These are phyloP conservation scores for Calonectria pauciramosa DNA, from an alignment of 2,329 filamentous ascomycete genomes.

Conservation along the genomic window DNA sequence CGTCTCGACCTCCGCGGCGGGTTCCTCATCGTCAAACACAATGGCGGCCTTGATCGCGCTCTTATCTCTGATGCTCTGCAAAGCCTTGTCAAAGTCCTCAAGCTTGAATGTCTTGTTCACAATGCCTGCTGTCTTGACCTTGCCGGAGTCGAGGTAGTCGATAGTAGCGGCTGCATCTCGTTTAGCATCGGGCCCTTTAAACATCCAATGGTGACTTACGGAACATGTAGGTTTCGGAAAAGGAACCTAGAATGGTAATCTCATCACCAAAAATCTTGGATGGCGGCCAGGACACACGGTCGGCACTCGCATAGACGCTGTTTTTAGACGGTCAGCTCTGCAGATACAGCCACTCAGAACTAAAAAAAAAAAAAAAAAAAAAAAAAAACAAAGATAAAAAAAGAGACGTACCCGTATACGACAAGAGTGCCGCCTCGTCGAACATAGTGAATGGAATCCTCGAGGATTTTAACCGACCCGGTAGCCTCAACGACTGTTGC, in stretches of 20 bases:
- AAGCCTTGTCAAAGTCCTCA: constrained; percentile 79
- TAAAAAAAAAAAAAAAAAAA: too few relatives aligned
- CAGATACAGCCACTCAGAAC: not conserved
- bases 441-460: constrained; percentile 79
- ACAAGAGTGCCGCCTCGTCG: constrained; percentile 79
- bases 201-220: constrained; percentile 53
- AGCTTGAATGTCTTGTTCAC: constrained; percentile 81
- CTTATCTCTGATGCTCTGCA: constrained; percentile 80
- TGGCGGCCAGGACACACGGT: constrained; percentile 77
- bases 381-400: too few relatives aligned
- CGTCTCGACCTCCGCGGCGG: constrained; percentile 7
- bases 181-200: constrained; percentile 16
- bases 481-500: constrained; percentile 74
- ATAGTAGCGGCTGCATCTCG: constrained; percentile 56
- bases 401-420: constrained; percentile 67
- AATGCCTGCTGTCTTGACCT: constrained; percentile 75
- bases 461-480: constrained; percentile 76
- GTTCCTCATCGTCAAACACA: constrained; percentile 69
- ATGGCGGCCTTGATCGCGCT: constrained; percentile 82
- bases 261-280: constrained; percentile 78
- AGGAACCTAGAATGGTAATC: constrained; percentile 80
- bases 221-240: constrained; percentile 82
- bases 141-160: constrained; percentile 69
- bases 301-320: constrained; percentile 74
- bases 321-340: constrained; percentile 8